Base-by-base conservation (phyloP, 768 basidiomycete species). In the Amyloporia xantha region DNA sequence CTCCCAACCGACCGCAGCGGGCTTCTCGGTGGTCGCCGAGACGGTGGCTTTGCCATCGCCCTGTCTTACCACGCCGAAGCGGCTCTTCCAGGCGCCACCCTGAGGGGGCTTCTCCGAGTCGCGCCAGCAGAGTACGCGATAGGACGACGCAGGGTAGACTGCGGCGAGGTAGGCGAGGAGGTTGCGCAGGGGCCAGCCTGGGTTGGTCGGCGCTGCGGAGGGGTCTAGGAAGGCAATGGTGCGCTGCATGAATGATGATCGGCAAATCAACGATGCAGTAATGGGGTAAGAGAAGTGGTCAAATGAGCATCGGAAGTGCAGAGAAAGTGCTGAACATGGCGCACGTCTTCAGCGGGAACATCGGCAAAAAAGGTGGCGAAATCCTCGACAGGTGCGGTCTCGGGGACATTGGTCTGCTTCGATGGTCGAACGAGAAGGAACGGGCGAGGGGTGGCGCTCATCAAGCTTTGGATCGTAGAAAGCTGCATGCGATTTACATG, bases 1-100 rank as follows among this genome's bases (percentile, higher is more conserved):
- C 70, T 98, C 95, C 96, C 96, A 99, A 5, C 95, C 96, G 0
- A 95, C 86, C 0, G 91, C 86, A 7, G 70, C 68, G 0, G 88
- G 86, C 41, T 59, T 61, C 20, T 39, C 61, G 7, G 73, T 68
- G 3, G 50, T 27, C 20, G 25, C 42, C 43, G 36, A 2, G 23
- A 48, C 47, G 12, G 27, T 48, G 28, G 36, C 50, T 7, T 23
- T 51, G 12, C 50, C 54, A 24, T 55, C 56, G 15, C 64, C 67
- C 24, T 71, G 61, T 15, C 61, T 62, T 2, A 89, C 59, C 13
- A 73, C 58, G 0, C 85, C 87, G 41, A 82, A 71, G 23, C 81
- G 78, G 53, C 83, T 85, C 63, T 76, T 84, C 78, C 82, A 85
- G 0, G 66, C 63, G 1, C 48, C 51, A 0, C 70, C 67, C 0